These are phyloP conservation scores for Lodderomyces metapsilosis DNA, from an alignment of 1,139 yeast genomes.

Conservation along the genomic window DNA sequence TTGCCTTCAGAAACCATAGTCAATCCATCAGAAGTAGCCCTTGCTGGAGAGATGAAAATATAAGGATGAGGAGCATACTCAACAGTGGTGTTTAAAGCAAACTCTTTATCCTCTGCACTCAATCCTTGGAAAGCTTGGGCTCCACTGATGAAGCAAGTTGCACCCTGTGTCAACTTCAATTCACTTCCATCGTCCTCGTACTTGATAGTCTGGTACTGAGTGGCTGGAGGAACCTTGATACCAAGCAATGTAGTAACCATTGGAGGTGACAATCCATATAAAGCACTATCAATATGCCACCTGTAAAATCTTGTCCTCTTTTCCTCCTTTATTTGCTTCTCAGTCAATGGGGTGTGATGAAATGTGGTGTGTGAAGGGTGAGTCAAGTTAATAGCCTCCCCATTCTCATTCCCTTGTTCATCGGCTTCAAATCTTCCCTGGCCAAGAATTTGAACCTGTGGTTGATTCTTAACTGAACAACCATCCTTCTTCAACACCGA, in stretches of 20 bases:
- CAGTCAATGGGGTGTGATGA: constrained; percentile 66
- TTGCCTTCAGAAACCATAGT: constrained; percentile 81
- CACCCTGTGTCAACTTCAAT: constrained; percentile 72
- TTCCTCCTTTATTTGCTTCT: constrained; percentile 54
- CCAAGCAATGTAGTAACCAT: constrained; percentile 81
- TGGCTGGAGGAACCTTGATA: constrained; percentile 67
- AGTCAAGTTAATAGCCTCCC: constrained; percentile 57
- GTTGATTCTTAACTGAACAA: constrained; percentile 71
- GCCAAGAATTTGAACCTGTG: constrained; percentile 87
- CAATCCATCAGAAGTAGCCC: constrained; percentile 80
- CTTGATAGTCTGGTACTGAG: constrained; percentile 47
- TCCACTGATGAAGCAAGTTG: constrained; percentile 85
- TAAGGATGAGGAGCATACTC: constrained; percentile 92
- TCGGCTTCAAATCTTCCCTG: constrained; percentile 71
- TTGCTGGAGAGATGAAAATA: constrained; percentile 76
- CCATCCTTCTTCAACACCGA: constrained; percentile 82
- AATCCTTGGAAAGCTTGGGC: constrained; percentile 68
- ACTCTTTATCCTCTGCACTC: constrained; percentile 65
- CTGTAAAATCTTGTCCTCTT: constrained; percentile 79
- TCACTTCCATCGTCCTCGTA: constrained; percentile 60
- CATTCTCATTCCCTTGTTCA: constrained; percentile 64
- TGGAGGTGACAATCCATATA: constrained; percentile 83
- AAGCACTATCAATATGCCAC: constrained; percentile 92
- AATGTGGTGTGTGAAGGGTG: constrained; percentile 83
- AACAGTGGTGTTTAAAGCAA: constrained; percentile 72